These are phyloP conservation scores for Arxiozyma telluris DNA, from an alignment of 1,139 yeast species.

Conservation along the genomic window DNA sequence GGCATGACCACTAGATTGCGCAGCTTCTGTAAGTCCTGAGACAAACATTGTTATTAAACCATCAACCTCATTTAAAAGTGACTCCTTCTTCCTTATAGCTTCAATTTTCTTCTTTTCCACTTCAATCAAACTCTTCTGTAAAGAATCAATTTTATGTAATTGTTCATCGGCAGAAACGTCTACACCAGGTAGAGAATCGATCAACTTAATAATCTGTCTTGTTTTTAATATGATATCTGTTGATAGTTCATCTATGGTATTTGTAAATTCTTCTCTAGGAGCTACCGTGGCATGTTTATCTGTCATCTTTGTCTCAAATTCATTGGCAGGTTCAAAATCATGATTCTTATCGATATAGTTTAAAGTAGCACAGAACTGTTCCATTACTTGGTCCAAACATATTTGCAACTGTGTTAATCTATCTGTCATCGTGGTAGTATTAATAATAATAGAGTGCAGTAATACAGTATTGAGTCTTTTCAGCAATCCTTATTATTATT, in stretches of 20 bases:
- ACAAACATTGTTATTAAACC: slow-evolving; percentile 42
- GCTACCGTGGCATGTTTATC: slow-evolving; percentile 39
- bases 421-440: slow-evolving; percentile 42
- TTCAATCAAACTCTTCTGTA: slow-evolving; percentile 53
- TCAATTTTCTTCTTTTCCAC: slow-evolving; percentile 53
- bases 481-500: background rate
- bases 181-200: slow-evolving; percentile 87
- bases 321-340: slow-evolving; percentile 42
- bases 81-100: slow-evolving; percentile 59
- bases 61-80: slow-evolving; percentile 57
- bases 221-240: slow-evolving; percentile 79
- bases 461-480: background rate
- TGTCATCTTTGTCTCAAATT: slow-evolving; percentile 42
- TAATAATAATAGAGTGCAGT: background rate
- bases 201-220: slow-evolving; percentile 75
- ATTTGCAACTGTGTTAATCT: slow-evolving; percentile 86
- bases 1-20: background rate
- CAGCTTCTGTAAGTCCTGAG: slow-evolving; percentile 25
- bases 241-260: slow-evolving; percentile 62
- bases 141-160: slow-evolving; percentile 49
- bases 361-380: slow-evolving; percentile 84
- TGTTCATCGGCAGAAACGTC: slow-evolving; percentile 78
- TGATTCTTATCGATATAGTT: slow-evolving; percentile 74
- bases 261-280: slow-evolving; percentile 44
- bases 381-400: slow-evolving; percentile 84